Conservation (phyloP, 164 flowering plant genomes). For the Vitis cinerea region DNA sequence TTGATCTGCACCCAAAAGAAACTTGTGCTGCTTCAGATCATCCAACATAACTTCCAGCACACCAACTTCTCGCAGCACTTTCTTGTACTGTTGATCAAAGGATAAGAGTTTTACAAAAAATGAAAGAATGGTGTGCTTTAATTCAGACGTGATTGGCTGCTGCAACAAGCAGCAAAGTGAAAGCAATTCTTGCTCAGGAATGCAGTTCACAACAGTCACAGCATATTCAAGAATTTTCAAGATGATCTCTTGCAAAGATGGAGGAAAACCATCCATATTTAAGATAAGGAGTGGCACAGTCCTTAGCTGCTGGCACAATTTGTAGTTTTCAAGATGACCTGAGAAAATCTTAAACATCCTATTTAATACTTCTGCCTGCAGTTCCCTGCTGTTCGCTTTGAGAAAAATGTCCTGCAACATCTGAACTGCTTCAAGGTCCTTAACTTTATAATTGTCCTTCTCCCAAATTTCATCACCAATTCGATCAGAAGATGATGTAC, state of each 20-base stretch:
- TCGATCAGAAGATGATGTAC: constrained; percentile 60
- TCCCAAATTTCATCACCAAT: constrained; percentile 75
- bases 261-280: constrained; percentile 89
- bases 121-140: constrained; percentile 84
- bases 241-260: constrained; percentile 81
- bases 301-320: constrained; percentile 84
- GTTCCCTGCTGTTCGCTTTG: constrained; percentile 74
- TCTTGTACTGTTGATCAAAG: constrained; percentile 97
- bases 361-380: constrained; percentile 92
- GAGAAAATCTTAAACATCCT: constrained; percentile 97
- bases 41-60: constrained; percentile 88
- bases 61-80: constrained; percentile 95
- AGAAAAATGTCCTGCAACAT: constrained; percentile 96
- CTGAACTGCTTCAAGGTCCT: constrained; percentile 96
- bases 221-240: constrained; percentile 98
- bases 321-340: constrained; percentile 93
- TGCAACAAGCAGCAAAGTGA: constrained; percentile 94
- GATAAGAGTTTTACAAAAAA: constrained; percentile 96
- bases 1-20: constrained; percentile 68
- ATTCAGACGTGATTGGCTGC: constrained; percentile 80
- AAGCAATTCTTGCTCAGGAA: constrained; percentile 97
- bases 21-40: constrained; percentile 86
- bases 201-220: constrained; percentile 95
- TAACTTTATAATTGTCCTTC: constrained; percentile 66
- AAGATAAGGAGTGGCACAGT: constrained; percentile 93